Evolutionary conservation across 176 grass and related monocot genomes (phyloP).

Genomic region (Echinochloa phyllopogon): DNA sequence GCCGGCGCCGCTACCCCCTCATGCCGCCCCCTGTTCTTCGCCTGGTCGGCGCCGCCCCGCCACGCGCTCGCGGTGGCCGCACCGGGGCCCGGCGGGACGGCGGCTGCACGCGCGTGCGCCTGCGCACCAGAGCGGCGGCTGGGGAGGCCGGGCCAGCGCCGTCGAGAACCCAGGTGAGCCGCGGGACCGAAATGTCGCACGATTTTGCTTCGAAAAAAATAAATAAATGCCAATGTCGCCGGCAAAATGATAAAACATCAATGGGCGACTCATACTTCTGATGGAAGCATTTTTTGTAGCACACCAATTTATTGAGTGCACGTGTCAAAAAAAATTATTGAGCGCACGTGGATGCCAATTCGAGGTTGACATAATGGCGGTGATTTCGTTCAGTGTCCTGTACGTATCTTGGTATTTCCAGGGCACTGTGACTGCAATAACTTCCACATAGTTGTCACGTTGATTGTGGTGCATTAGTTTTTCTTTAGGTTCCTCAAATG

Average conservation of each 20-base stretch:
- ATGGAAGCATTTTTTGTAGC: not conserved
- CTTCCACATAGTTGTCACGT: not conserved
- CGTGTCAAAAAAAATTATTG: not conserved
- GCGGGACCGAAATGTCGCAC: not conserved
- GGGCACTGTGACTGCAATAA: not conserved
- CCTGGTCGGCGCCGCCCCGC: slow-evolving; percentile 1
- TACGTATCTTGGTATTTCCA: not conserved
- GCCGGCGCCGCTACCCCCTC: not conserved
- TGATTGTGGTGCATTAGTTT: not conserved
- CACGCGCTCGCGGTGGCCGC: not conserved
- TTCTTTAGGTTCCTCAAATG: not conserved
- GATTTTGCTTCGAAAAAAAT: too few species aligned
- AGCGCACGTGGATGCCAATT: not conserved
- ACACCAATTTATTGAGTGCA: not conserved
- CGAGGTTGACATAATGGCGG: not conserved
- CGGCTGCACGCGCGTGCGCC: not conserved
- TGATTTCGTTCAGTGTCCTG: not conserved
- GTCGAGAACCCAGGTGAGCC: slow-evolving; percentile 48
- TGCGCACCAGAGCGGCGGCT: slow-evolving; percentile 27
- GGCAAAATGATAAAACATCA: not conserved
- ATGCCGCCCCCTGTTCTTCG: slow-evolving; percentile 24
- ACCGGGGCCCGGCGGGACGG: not conserved
- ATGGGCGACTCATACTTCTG: not conserved
- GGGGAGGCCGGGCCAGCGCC: slow-evolving; percentile 22
- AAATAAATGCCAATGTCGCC: not conserved